A percentile compares a stretch with the other conserved stretches of the same genome.
phyloP scores from a whole-genome alignment of 2,329 filamentous ascomycete genomes.

The Colletotrichum lupini region DNA sequence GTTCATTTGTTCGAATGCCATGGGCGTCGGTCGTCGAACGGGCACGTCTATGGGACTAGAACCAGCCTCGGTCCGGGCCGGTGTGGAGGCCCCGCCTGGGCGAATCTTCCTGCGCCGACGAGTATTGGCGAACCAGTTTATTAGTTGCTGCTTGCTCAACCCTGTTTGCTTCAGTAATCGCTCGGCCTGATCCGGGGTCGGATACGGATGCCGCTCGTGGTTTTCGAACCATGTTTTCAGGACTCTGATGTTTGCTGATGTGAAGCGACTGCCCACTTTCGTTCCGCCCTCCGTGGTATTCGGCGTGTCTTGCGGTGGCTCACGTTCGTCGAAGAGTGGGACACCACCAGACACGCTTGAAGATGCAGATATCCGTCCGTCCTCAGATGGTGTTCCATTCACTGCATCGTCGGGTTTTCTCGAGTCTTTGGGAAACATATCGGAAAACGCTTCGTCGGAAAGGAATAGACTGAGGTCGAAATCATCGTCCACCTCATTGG shows the following conservation, averaged over 20 bases:
- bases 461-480: background rate
- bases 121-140: slow-evolving; percentile 79
- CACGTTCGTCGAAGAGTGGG: background rate
- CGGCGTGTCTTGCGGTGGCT: too few species aligned
- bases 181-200: slow-evolving; percentile 72
- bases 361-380: background rate
- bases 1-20: slow-evolving; percentile 38
- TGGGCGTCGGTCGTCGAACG: slow-evolving; percentile 51
- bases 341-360: slow-evolving; percentile 15
- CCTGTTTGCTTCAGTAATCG: slow-evolving; percentile 68
- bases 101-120: slow-evolving; percentile 71
- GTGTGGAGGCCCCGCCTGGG: slow-evolving; percentile 62
- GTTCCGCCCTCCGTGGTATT: background rate
- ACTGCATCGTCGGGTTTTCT: background rate
- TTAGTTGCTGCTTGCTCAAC: slow-evolving; percentile 70
- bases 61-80: slow-evolving; percentile 49
- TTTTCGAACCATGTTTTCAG: slow-evolving; percentile 73
- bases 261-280: slow-evolving; percentile 23
- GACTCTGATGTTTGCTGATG: slow-evolving; percentile 51
- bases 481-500: background rate
- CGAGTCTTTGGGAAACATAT: background rate
- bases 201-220: slow-evolving; percentile 73
- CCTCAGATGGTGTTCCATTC: background rate
- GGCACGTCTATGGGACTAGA: slow-evolving; percentile 66
- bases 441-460: background rate